Percentiles rank a stretch among this genome's conserved stretches.
Evolutionary conservation across 1,139 yeast genomes (phyloP).

Genomic region (Geotrichum fermentans): DNA sequence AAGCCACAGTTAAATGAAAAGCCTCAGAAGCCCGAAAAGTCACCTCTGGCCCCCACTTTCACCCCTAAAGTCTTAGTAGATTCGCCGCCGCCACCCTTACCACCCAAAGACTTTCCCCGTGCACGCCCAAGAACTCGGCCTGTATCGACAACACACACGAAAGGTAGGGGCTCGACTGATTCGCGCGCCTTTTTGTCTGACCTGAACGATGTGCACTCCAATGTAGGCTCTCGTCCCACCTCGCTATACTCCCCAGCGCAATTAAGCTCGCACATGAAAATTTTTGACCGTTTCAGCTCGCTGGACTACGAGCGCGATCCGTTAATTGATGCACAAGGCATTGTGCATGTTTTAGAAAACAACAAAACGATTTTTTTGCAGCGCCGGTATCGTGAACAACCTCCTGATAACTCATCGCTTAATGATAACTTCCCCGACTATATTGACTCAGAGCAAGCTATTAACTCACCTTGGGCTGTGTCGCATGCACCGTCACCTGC

Average conservation of each 20-base stretch:
- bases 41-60: neutral
- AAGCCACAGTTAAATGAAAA: conserved; percentile 1
- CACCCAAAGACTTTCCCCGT: conserved; percentile 9
- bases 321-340: conserved; percentile 33
- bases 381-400: conserved; percentile 27
- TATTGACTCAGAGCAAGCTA: conserved; percentile 33
- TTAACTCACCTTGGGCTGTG: conserved; percentile 34
- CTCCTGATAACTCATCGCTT: conserved; percentile 2
- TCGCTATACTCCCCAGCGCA: conserved; percentile 17
- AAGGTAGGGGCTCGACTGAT: conserved; percentile 6
- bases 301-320: conserved; percentile 35
- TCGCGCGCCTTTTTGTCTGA: conserved; percentile 6
- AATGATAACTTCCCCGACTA: conserved; percentile 24
- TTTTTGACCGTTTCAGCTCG: conserved; percentile 30
- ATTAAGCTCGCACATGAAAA: conserved; percentile 17
- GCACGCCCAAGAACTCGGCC: neutral
- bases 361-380: conserved; percentile 32
- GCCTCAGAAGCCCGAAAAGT: neutral
- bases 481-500: conserved; percentile 39
- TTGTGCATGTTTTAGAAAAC: conserved; percentile 31
- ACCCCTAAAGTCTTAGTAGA: neutral
- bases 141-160: neutral
- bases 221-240: conserved; percentile 16
- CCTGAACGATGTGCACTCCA: conserved; percentile 12
- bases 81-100: conserved; percentile 10